Percentiles rank a stretch among this genome's conserved stretches.
phyloP scores from a whole-genome alignment of 331 rosid genomes.

The Rosa hybrid region DNA sequence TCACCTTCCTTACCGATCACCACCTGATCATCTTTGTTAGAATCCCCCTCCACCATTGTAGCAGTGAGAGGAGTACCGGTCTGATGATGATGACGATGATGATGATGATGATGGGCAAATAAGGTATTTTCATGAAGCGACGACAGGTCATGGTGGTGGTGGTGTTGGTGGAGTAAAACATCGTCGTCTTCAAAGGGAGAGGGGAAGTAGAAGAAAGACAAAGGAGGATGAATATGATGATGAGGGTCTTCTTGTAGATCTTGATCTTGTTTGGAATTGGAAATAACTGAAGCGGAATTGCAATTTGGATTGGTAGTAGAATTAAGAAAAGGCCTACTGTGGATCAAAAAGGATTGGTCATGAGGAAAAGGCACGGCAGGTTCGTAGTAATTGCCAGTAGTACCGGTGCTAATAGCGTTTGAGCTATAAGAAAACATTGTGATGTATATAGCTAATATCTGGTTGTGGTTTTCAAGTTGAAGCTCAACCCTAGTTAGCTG shows the following conservation, averaged over 20 bases:
- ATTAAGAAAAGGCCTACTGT: slow-evolving; percentile 33
- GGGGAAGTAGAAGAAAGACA: slow-evolving; percentile 50
- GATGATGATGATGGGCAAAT: neutral
- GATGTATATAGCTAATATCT: neutral
- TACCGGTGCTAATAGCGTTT: slow-evolving; percentile 19
- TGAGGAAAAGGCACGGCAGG: slow-evolving; percentile 38
- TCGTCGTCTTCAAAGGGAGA: slow-evolving; percentile 51
- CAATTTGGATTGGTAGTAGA: slow-evolving; percentile 25
- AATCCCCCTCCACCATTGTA: slow-evolving; percentile 23
- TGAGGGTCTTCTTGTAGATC: slow-evolving; percentile 3
- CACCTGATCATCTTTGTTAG: slow-evolving; percentile 9
- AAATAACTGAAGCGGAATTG: neutral
- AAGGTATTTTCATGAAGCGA: neutral
- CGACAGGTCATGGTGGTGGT: neutral
- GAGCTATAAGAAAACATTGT: slow-evolving; percentile 27
- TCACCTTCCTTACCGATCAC: neutral
- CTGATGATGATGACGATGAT: neutral
- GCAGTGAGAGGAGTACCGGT: neutral
- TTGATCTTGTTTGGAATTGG: slow-evolving; percentile 2
- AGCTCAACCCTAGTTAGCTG: slow-evolving; percentile 6
- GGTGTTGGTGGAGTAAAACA: slow-evolving; percentile 31
- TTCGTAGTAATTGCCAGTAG: slow-evolving; percentile 35
- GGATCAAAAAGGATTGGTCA: slow-evolving; percentile 41
- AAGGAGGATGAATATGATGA: slow-evolving; percentile 30
- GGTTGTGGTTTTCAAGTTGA: neutral